Percentiles rank a stretch among this genome's conserved stretches.
Conservation (phyloP, 2,329 filamentous ascomycete genomes). For the Cordyceps cicadae region DNA sequence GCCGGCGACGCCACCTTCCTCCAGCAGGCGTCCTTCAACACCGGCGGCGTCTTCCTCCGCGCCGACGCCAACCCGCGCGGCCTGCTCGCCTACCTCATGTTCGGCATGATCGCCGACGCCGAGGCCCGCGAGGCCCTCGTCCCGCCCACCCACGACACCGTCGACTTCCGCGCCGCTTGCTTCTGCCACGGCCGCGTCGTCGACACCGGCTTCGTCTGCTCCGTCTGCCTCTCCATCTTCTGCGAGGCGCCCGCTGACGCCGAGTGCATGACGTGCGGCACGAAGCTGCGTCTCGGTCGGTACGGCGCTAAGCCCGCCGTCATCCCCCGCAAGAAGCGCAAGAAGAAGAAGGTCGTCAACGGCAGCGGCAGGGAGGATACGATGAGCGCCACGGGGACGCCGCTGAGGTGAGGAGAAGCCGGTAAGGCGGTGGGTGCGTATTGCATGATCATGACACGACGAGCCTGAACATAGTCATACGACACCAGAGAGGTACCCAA, state of each 20-base stretch:
- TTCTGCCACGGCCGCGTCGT: slow-evolving; percentile 92
- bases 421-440: background rate
- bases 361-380: slow-evolving; percentile 47
- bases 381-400: slow-evolving; percentile 52
- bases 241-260: slow-evolving; percentile 56
- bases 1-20: slow-evolving; percentile 83
- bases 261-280: slow-evolving; percentile 77
- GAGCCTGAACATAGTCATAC: background rate
- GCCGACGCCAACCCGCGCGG: slow-evolving; percentile 51
- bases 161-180: slow-evolving; percentile 96
- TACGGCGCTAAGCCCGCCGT: slow-evolving; percentile 74
- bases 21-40: slow-evolving; percentile 72
- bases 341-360: slow-evolving; percentile 59
- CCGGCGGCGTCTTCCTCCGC: slow-evolving; percentile 47
- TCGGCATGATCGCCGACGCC: slow-evolving; percentile 69
- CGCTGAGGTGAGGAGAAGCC: slow-evolving; percentile 31
- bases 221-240: slow-evolving; percentile 91
- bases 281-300: slow-evolving; percentile 63
- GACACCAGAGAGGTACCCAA: slow-evolving; percentile 13
- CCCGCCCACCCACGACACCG: slow-evolving; percentile 70
- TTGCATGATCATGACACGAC: background rate
- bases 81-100: slow-evolving; percentile 87
- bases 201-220: slow-evolving; percentile 90
- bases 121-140: slow-evolving; percentile 55
- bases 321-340: slow-evolving; percentile 62